Base-by-base conservation (phyloP, 163 green algal genomes). In the Volvox carteri region DNA sequence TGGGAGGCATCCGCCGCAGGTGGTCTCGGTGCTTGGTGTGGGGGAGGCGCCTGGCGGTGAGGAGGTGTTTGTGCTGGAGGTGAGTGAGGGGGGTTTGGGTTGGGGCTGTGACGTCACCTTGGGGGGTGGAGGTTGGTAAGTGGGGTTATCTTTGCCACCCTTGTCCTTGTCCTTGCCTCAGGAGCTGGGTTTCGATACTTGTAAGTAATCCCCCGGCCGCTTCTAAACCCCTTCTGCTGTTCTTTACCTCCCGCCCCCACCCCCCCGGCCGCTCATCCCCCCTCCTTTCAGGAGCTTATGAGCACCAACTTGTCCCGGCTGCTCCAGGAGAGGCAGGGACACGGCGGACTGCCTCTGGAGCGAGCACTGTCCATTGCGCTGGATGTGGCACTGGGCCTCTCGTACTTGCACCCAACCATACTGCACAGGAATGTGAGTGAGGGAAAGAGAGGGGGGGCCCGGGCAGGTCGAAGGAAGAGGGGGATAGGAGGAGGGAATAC, bases 381-480 rank as follows among this genome's bases (percentile, higher is more conserved):
- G 70, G 70, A 78, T 35, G 70, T 78, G 70, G 70, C 70, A 39
- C 70, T 78, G 70, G 70, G 70, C 39, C 70, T 78, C 39, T 78
- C 70, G 70, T 78, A 78, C 70, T 39, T 78, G 37, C 70, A 78
- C 70, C 70, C 70, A 7, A 35, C 5, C 23, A 42, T 78, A 18
- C 5, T 54, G 33, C 70, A 78, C 39, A 16, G 35, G 35, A 78
- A 54, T 30, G 70, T 78, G 70, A 78, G 70, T 37, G 62, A 28
- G 28, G 58, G 62, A 25, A 28, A 14, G n/a, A 28, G n/a, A 7
- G 16, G 62, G 16, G 58, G 58, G 23, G 58, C 58, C 18, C n/a
- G 58, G 7, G 19, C 18, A 70, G n/a, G n/a, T n/a, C n/a, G n/a
- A n/a, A n/a, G n/a, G n/a, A n/a, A n/a, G n/a, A n/a, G n/a, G n/a